Percentiles rank a stretch among this genome's conserved stretches.
Conservation (phyloP, 2,329 filamentous ascomycete species). For the Cercospora canescens region DNA sequence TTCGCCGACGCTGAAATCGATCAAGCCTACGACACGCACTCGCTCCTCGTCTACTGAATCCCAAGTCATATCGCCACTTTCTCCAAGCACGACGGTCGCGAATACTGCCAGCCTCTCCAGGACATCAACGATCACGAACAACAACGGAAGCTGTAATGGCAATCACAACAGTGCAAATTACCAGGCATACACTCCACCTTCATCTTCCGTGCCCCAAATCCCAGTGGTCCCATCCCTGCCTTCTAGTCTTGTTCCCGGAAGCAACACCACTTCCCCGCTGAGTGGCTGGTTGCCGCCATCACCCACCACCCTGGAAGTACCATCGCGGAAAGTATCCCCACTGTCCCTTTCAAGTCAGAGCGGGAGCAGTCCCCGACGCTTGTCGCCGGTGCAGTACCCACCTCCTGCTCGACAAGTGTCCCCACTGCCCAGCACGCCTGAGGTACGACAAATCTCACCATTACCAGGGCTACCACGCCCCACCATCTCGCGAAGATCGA, state of each 20-base stretch:
- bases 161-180: conserved; percentile 1
- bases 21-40: conserved; percentile 5
- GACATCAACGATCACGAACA: conserved; percentile 12
- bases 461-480: not conserved
- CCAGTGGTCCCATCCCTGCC: not conserved
- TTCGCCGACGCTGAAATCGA: conserved; percentile 5
- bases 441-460: not conserved
- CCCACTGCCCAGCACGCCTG: not conserved
- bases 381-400: not conserved
- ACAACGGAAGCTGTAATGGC: not conserved
- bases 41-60: not conserved
- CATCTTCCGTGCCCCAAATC: not conserved
- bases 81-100: not conserved
- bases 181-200: not conserved
- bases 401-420: conserved; percentile 4
- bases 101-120: conserved; percentile 4
- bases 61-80: conserved; percentile 3
- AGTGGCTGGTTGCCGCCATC: conserved; percentile 5
- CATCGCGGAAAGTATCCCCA: not conserved
- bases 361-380: not conserved
- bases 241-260: conserved; percentile 1
- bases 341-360: not conserved
- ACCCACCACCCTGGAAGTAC: not conserved
- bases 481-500: not conserved
- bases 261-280: not conserved